phyloP scores from a whole-genome alignment of 2,329 filamentous ascomycete genomes.

The Cordyceps farinosa region DNA sequence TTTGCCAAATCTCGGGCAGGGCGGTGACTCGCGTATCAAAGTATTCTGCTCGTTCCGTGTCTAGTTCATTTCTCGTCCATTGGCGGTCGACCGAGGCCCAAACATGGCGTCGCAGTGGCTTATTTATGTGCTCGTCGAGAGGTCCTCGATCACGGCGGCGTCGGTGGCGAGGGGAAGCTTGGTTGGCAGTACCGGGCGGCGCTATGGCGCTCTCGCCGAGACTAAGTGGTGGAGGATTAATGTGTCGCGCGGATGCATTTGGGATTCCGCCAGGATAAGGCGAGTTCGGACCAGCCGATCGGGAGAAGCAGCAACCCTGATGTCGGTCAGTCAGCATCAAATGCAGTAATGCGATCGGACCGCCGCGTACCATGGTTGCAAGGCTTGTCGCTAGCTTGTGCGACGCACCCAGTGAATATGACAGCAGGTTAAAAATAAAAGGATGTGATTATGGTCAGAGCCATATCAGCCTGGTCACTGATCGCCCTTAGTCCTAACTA shows the following conservation, averaged over 20 bases:
- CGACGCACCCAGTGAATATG: neutral
- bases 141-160: conserved; percentile 39
- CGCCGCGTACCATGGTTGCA: conserved; percentile 10
- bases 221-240: conserved; percentile 42
- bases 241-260: conserved; percentile 51
- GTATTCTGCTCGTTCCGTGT: conserved; percentile 73
- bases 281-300: conserved; percentile 48
- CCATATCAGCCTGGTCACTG: conserved; percentile 2
- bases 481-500: neutral
- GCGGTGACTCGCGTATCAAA: conserved; percentile 88
- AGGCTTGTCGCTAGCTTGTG: neutral
- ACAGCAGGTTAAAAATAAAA: neutral
- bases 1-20: conserved; percentile 73
- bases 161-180: conserved; percentile 26
- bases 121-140: conserved; percentile 65
- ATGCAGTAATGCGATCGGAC: neutral
- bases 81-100: conserved; percentile 61
- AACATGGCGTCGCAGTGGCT: conserved; percentile 60
- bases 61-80: conserved; percentile 69
- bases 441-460: neutral
- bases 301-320: conserved; percentile 59
- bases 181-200: conserved; percentile 23
- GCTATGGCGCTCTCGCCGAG: conserved; percentile 30
- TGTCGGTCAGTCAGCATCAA: neutral
- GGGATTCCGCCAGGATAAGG: conserved; percentile 49